Percentiles rank a stretch among this genome's conserved stretches.
phyloP scores from a whole-genome alignment of 2,329 filamentous ascomycete species.

The Phoma herbarum region DNA sequence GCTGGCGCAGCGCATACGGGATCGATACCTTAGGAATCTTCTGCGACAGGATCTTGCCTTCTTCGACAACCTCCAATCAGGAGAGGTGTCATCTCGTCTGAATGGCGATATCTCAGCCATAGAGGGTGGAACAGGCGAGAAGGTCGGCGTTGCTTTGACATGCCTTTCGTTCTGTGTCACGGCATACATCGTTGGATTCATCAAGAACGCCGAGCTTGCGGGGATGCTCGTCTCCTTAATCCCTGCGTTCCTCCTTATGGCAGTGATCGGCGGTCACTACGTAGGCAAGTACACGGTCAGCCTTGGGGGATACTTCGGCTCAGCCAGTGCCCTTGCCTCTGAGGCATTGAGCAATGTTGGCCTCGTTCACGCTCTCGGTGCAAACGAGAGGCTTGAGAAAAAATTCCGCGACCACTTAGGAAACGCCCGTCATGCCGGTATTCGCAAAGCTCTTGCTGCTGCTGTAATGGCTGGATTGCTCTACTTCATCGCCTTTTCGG shows the following conservation, averaged over 20 bases:
- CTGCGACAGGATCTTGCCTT: constrained; percentile 69
- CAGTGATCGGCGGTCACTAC: constrained; percentile 64
- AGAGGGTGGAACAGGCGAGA: constrained; percentile 74
- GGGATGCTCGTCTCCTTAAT: constrained; percentile 70
- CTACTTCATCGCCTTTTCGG: constrained; percentile 73
- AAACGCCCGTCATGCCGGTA: constrained; percentile 60
- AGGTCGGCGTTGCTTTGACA: constrained; percentile 71
- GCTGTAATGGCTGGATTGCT: constrained; percentile 68
- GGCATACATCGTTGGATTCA: constrained; percentile 72
- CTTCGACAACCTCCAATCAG: constrained; percentile 69
- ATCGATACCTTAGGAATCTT: constrained; percentile 66
- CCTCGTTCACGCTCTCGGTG: constrained; percentile 71
- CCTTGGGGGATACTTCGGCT: constrained; percentile 63
- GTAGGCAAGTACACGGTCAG: constrained; percentile 61
- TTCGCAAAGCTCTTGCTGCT: constrained; percentile 66
- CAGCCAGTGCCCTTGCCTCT: constrained; percentile 69
- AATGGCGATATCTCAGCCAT: constrained; percentile 73
- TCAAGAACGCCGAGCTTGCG: constrained; percentile 69
- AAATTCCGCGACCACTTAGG: constrained; percentile 66
- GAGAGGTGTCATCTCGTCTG: constrained; percentile 70
- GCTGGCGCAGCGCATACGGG: constrained; percentile 69
- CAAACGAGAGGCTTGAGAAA: constrained; percentile 65
- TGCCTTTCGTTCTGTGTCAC: constrained; percentile 72
- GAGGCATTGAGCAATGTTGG: constrained; percentile 68
- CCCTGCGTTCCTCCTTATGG: constrained; percentile 69